Percentiles rank a stretch among this genome's conserved stretches.
Evolutionary conservation across 2,329 filamentous ascomycete species (phyloP).

Genomic region (Biscogniauxia marginata): DNA sequence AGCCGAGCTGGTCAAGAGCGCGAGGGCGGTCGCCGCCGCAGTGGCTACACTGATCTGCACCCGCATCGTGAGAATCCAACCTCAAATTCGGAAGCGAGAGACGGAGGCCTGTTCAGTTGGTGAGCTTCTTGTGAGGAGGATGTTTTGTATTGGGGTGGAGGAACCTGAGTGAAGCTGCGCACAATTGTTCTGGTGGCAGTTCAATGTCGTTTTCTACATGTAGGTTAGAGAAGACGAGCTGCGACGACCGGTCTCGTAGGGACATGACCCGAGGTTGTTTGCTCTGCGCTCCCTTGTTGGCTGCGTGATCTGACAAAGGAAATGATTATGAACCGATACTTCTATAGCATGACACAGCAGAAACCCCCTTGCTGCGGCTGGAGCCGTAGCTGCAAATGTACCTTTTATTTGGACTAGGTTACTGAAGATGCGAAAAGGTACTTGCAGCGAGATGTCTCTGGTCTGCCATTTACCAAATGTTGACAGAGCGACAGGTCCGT

Average conservation of each 20-base stretch:
- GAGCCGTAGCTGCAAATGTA: too few relatives aligned
- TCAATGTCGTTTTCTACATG: too few relatives aligned
- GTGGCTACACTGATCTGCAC: background rate
- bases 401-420: background rate
- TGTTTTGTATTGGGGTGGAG: background rate
- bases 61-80: background rate
- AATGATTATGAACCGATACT: background rate
- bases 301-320: background rate
- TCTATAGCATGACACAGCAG: background rate
- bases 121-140: background rate
- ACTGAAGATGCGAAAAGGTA: background rate
- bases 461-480: too few relatives aligned
- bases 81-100: background rate
- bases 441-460: background rate
- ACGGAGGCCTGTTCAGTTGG: background rate
- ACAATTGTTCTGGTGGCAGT: too few relatives aligned
- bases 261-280: background rate
- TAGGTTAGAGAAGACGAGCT: background rate
- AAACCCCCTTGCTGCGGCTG: background rate
- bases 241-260: background rate
- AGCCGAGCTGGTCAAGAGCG: slow-evolving; percentile 7
- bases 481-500: too few relatives aligned
- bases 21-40: slow-evolving; percentile 13
- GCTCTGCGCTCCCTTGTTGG: background rate
- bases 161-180: background rate